phyloP scores from a whole-genome alignment of 169 alveolate genomes.

The Plasmodium blacklocki region DNA sequence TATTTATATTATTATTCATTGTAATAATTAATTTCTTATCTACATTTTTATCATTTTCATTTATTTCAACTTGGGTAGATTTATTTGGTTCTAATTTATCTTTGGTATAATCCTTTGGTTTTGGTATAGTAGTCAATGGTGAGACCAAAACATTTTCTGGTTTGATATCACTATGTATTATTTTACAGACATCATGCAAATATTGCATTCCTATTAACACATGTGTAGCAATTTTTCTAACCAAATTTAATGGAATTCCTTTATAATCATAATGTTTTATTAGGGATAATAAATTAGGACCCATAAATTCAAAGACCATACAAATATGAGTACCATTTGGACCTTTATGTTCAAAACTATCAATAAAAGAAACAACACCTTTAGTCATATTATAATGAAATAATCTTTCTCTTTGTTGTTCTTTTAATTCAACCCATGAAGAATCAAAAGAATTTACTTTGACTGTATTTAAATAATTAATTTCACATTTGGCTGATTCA shows the following conservation, averaged over 20 bases:
- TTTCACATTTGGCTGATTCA: slow-evolving; percentile 99
- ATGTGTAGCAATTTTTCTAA: slow-evolving; percentile 96
- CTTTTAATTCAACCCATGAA: slow-evolving; percentile 87
- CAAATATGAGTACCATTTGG: slow-evolving; percentile 98
- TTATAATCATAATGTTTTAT: slow-evolving; percentile 96
- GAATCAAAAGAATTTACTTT: slow-evolving; percentile 82
- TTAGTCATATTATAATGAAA: slow-evolving; percentile 81
- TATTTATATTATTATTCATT: neutral
- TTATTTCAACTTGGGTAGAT: neutral
- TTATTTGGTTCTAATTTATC: neutral
- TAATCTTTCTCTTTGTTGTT: slow-evolving; percentile 74
- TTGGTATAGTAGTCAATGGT: slow-evolving; percentile 63
- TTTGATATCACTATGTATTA: slow-evolving; percentile 99
- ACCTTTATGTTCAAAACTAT: slow-evolving; percentile 95
- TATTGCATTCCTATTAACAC: slow-evolving; percentile 98
- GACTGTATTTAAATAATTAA: slow-evolving; percentile 93
- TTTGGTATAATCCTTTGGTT: slow-evolving; percentile 40
- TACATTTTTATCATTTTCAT: neutral
- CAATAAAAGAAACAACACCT: slow-evolving; percentile 95
- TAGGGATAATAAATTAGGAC: slow-evolving; percentile 97
- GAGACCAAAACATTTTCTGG: slow-evolving; percentile 97
- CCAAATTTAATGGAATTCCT: slow-evolving; percentile 95
- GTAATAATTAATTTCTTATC: neutral
- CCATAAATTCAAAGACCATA: slow-evolving; percentile 98
- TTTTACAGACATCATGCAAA: slow-evolving; percentile 95